phyloP scores from a whole-genome alignment of 768 basidiomycete genomes.

The Pleurotus platypus region DNA sequence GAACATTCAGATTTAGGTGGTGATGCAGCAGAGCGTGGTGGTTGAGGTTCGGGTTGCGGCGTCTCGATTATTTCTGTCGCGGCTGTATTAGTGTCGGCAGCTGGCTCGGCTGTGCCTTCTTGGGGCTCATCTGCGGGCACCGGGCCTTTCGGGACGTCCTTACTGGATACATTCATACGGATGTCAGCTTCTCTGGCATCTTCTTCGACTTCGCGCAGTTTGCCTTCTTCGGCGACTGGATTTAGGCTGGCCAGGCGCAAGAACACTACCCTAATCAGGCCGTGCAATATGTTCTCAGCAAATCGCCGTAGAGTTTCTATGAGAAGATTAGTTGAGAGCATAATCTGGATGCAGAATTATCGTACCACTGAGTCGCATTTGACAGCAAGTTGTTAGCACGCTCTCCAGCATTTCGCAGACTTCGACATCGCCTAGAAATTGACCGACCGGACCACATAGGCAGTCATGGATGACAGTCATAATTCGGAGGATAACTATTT shows the following conservation, averaged over 20 bases:
- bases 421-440: constrained; percentile 83
- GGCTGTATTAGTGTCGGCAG: constrained; percentile 14
- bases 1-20: constrained; percentile 38
- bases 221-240: constrained; percentile 64
- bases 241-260: constrained; percentile 65
- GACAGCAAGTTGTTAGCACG: constrained; percentile 93
- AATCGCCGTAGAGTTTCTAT: constrained; percentile 83
- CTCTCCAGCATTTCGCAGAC: constrained; percentile 99
- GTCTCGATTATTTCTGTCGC: constrained; percentile 7
- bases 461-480: constrained; percentile 86
- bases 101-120: constrained; percentile 8
- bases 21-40: constrained; percentile 18
- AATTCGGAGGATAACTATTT: constrained; percentile 90
- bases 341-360: not conserved
- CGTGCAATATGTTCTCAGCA: constrained; percentile 87
- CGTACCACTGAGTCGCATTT: constrained; percentile 93
- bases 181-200: constrained; percentile 54
- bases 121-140: constrained; percentile 13
- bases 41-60: not conserved
- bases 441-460: constrained; percentile 66
- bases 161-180: constrained; percentile 53
- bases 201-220: constrained; percentile 46
- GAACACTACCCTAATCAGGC: constrained; percentile 81
- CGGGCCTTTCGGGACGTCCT: constrained; percentile 17
- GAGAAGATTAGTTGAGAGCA: too few species aligned